These are phyloP conservation scores for Rubia balearica DNA, from an alignment of 305 asterid species.

Conservation along the genomic window DNA sequence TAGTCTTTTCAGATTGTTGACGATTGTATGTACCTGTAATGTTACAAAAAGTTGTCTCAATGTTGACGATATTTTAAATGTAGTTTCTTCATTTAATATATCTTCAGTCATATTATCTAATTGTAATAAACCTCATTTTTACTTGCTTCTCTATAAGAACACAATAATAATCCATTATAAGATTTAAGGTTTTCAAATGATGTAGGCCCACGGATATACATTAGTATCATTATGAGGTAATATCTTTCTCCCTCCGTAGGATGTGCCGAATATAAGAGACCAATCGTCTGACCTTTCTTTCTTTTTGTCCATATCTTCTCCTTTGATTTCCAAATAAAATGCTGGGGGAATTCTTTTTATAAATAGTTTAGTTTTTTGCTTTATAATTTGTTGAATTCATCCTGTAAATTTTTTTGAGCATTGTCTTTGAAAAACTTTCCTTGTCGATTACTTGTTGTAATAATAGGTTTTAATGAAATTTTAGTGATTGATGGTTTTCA, in stretches of 20 bases:
- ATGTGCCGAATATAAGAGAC: not conserved
- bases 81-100: not conserved
- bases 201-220: not conserved
- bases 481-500: not conserved
- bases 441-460: not conserved
- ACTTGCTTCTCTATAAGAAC: not conserved
- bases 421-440: not conserved
- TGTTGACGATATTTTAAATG: not conserved
- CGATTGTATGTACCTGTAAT: not conserved
- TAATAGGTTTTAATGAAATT: not conserved
- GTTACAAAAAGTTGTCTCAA: not conserved
- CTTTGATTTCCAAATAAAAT: not conserved
- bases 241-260: slow-evolving; percentile 1
- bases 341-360: not conserved
- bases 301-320: not conserved
- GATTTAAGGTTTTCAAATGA: not conserved
- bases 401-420: not conserved
- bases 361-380: not conserved
- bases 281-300: not conserved
- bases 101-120: not conserved
- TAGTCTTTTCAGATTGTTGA: not conserved
- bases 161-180: not conserved
- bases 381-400: not conserved
- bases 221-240: not conserved
- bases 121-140: not conserved